phyloP scores from a whole-genome alignment of 176 grass and related monocot genomes.

The Panicum miliaceum region DNA sequence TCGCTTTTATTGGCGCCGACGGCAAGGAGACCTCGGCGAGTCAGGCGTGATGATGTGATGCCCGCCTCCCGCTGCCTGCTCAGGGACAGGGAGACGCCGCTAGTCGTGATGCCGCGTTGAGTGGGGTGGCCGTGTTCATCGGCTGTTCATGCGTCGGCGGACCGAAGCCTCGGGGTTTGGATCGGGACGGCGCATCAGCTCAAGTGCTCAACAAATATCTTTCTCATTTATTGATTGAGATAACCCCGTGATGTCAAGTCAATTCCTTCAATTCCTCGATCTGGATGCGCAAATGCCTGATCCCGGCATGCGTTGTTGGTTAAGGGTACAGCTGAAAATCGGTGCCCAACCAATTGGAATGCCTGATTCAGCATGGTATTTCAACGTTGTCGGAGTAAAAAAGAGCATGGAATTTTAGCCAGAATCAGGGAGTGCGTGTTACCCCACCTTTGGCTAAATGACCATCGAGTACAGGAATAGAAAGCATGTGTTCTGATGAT shows the following conservation, averaged over 20 bases:
- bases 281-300: not conserved
- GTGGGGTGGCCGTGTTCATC: slow-evolving; percentile 14
- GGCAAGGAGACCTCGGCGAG: slow-evolving; percentile 1
- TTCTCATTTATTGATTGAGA: not conserved
- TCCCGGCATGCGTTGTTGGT: not conserved
- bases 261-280: not conserved
- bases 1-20: slow-evolving; percentile 24
- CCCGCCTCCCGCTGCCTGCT: not conserved
- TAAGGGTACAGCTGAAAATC: not conserved
- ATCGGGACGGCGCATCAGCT: not conserved
- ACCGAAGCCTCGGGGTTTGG: slow-evolving; percentile 18
- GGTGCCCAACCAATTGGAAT: not conserved
- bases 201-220: slow-evolving; percentile 8
- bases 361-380: not conserved
- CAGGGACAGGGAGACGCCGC: slow-evolving; percentile 15
- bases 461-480: not conserved
- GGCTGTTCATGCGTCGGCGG: slow-evolving; percentile 11
- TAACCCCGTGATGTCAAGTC: not conserved
- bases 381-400: not conserved
- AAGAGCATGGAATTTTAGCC: not conserved
- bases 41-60: not conserved
- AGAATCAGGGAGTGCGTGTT: not conserved
- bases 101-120: not conserved
- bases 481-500: not conserved
- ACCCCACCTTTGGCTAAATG: no score